Evolutionary conservation across 768 basidiomycete genomes (phyloP), one percentile per base, ranked within the genome.

Genomic region (Hysterangium stoloniferum): DNA sequence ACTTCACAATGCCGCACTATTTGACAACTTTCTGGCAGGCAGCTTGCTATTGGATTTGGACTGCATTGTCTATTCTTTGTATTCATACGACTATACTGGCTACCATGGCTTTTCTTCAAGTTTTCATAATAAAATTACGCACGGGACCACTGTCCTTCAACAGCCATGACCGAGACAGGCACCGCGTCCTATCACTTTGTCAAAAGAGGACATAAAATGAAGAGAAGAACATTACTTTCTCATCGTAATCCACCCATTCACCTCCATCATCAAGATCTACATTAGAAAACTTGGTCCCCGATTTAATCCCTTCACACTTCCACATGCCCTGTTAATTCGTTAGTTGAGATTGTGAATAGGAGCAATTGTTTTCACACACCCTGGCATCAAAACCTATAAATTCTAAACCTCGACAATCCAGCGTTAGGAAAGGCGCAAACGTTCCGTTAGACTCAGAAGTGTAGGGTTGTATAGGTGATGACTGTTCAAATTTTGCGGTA

Each of bases 221-320:
- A 31, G 22, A 25, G n/a, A 15, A 29, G 31, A 43, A 52, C 19
- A 66, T 37, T 54, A 84, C 91, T 76, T 92, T 90, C 64, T 95
- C 91, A 57, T 95, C 91, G 57, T 95, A 95, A 58, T 93, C 91
- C 11, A 72, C 77, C 92, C 92, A 95, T 62, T 82, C 80, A 3
- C 72, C 77, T 24, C 83, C 79, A 29, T 29, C 37, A 1, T 63
- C 64, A 35, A 89, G 68, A 28, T 83, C 80, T n/a, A 88, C 73
- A 2, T 88, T 79, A 7, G 67, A 42, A 60, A 93, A 93, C 4
- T 62, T 48, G 0, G 76, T 76, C 5, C 76, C 75, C 1, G 71
- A 72, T 33, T 72, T 75, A 4, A 61, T 62, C 6, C 92, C 91
- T 36, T 71, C 71, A 57, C 86, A 89, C 59, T 73, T 78, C 91